phyloP scores from a whole-genome alignment of 192 early-diverging fungal species.

The Obelidium mucronatum region DNA sequence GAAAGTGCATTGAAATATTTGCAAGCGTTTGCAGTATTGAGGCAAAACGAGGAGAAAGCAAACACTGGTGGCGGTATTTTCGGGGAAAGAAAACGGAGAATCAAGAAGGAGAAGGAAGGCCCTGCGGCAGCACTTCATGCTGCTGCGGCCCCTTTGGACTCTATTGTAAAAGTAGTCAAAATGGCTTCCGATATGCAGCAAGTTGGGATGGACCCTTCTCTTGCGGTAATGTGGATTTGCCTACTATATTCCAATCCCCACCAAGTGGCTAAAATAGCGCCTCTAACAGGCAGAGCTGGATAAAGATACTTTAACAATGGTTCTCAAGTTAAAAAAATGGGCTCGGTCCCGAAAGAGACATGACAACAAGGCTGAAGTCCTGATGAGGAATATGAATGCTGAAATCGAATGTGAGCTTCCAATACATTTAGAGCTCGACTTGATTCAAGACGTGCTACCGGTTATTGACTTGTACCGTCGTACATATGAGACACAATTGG shows the following conservation, averaged over 20 bases:
- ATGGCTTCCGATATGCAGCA: constrained; percentile 27
- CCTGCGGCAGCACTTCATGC: background rate
- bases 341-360: background rate
- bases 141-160: background rate
- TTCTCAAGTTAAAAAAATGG: constrained; percentile 31
- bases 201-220: constrained; percentile 8
- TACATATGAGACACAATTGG: constrained; percentile 2
- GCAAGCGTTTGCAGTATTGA: constrained; percentile 15
- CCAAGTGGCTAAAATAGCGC: background rate
- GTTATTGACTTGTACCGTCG: background rate
- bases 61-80: background rate
- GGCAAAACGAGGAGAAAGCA: background rate
- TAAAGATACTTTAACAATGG: constrained; percentile 29
- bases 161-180: constrained; percentile 25
- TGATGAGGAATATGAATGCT: constrained; percentile 5
- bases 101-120: background rate
- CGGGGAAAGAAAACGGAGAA: background rate
- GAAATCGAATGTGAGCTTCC: constrained; percentile 15
- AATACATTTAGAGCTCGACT: background rate
- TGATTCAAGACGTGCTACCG: constrained; percentile 25
- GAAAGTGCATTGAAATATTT: constrained; percentile 12
- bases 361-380: background rate
- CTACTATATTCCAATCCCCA: background rate
- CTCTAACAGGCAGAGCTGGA: constrained; percentile 15
- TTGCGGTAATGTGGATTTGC: background rate